Evolutionary conservation across 2,329 filamentous ascomycete species (phyloP), one percentile per base, ranked within the genome.

Genomic region (Paraphaeosphaeria sporulosa): DNA sequence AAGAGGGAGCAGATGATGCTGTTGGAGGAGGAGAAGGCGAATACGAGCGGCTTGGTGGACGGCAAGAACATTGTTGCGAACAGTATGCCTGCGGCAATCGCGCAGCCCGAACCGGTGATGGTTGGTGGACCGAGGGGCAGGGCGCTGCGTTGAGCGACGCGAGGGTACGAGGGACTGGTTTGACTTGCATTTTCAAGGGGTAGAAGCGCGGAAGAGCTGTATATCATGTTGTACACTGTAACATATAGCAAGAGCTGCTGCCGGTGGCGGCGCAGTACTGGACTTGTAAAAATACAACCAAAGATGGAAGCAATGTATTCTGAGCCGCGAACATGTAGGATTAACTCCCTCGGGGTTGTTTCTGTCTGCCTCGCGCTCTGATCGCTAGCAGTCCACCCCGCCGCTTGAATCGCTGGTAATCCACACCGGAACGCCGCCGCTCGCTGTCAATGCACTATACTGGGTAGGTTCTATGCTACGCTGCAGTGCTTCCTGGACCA

Each of bases 31-130:
- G 62, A 80, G 70, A 85, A 80, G 71, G 77, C 79, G 58, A 78
- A 87, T 55, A 78, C 83, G 17, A 87, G 88, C 19, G 73, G 75
- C 59, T 65, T 91, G 50, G 77, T 94, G n/a, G 81, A 84, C 57
- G 82, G 84, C 51, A 77, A 78, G 42, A 78, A 78, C 62, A 63
- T 79, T 10, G 75, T 84, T 38, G 73, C 73, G 17, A 69, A 67
- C 40, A 70, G 66, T 30, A 55, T 78, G 62, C 71, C 72, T 38
- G 70, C 70, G 50, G 56, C 64, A 44, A 52, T 54, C 21, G 57
- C 59, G 15, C 48, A 62, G 46, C 50, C 63, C 4, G 68, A 68
- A 59, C 59, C 63, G 5, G 69, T 73, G 9, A 55, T 65, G 58
- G 65, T 68, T 3, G 63, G 64, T 15, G 65, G 63, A 21, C 44